These are phyloP conservation scores for Fusarium circinatum DNA, from an alignment of 2,329 filamentous ascomycete species.

Conservation along the genomic window DNA sequence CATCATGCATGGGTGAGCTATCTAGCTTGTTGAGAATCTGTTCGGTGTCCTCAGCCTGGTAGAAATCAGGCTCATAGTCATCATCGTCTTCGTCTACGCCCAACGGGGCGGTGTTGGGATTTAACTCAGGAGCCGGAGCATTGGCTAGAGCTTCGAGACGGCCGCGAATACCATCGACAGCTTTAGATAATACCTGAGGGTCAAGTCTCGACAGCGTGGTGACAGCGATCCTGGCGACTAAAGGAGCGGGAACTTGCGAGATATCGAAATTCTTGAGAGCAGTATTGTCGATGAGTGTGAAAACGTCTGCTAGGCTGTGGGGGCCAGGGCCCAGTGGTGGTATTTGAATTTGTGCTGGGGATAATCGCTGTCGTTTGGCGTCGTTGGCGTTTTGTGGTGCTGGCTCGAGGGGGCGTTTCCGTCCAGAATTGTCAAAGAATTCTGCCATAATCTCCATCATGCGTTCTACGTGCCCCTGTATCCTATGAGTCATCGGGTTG, in stretches of 20 bases:
- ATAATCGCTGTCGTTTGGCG: constrained; percentile 83
- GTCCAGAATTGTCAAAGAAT: constrained; percentile 79
- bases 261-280: constrained; percentile 85
- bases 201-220: constrained; percentile 80
- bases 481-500: constrained; percentile 77
- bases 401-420: constrained; percentile 78
- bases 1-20: constrained; percentile 66
- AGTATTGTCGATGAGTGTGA: constrained; percentile 80
- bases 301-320: constrained; percentile 84
- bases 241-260: constrained; percentile 76
- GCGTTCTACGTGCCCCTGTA: constrained; percentile 88
- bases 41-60: constrained; percentile 78
- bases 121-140: constrained; percentile 58
- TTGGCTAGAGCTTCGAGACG: constrained; percentile 59
- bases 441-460: constrained; percentile 82
- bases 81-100: constrained; percentile 82
- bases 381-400: constrained; percentile 80
- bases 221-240: constrained; percentile 85
- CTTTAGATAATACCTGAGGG: constrained; percentile 72
- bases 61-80: constrained; percentile 91
- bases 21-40: constrained; percentile 83
- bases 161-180: constrained; percentile 71
- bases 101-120: constrained; percentile 68
- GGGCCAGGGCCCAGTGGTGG: constrained; percentile 79
- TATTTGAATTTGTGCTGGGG: constrained; percentile 60